Base-by-base conservation (phyloP, 2,329 filamentous ascomycete genomes). In the Trichophaea hybrida region DNA sequence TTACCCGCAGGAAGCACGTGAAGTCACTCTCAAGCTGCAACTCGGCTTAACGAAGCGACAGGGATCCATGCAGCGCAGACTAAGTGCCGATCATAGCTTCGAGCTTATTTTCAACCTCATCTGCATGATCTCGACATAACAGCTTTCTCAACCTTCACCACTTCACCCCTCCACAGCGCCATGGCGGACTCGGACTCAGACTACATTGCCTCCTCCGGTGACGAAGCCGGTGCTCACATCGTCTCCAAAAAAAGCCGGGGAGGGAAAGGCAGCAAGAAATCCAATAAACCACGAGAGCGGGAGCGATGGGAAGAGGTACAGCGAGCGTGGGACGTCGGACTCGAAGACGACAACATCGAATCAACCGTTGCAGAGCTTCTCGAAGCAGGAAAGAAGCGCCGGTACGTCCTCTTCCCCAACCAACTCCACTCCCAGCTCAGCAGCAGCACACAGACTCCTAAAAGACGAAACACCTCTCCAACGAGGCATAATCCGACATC, bases 391-490 rank as follows among this genome's bases (percentile, higher is more conserved):
- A 94, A 94, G 76, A 82, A 89, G 53, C 35, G 53, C 13, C 35
- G 53, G 53, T 54, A 54, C 32, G 31, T 13, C 51, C 48, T 51
- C 48, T 51, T 24, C 48, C 31, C 13, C 12, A 15, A 32, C 48
- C 12, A 24, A 4, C 46, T 50, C 2, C 10, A 7, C 51, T 15
- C 6, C 15, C 32, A 51, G 32, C 48, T 51, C n/a, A 51, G 12
- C 51, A 5, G 10, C 24, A 50, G 15, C 33, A n/a, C 35, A 31
- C 67, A 87, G 90, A 68, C 75, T 97, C 62, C 78, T 94, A 62
- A 86, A 88, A 72, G 93, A 98, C 71, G 97, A 93, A 33, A 97
- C 91, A 52, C 93, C 93, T 10, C 77, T 98, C 58, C 93, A 98
- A 74, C 82, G 93, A 68, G 93, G 93, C 63, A 98, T 98, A 69